Evolutionary conservation across 2,329 filamentous ascomycete species (phyloP).

Genomic region (Aspergillus pseudotamarii): DNA sequence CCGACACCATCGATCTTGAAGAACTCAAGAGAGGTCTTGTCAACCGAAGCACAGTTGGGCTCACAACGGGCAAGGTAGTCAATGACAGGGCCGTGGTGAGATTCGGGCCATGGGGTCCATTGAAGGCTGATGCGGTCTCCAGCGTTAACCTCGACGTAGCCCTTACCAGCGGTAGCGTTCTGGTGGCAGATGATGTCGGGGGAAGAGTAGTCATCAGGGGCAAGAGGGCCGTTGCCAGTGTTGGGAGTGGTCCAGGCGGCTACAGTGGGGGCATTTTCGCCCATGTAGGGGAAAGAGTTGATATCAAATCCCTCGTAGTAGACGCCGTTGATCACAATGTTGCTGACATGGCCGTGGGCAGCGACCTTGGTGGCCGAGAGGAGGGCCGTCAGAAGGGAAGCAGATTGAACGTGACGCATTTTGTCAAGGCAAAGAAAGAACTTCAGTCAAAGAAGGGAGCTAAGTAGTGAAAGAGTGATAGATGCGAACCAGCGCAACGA

Average conservation of each 20-base stretch:
- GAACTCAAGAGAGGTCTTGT: slow-evolving; percentile 56
- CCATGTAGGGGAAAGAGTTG: slow-evolving; percentile 31
- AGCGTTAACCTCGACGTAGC: slow-evolving; percentile 57
- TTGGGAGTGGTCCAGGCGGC: slow-evolving; percentile 59
- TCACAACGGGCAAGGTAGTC: slow-evolving; percentile 62
- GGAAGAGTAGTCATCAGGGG: slow-evolving; percentile 40
- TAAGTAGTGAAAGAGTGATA: slow-evolving; percentile 6
- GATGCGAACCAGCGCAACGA: slow-evolving; percentile 15
- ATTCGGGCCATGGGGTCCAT: slow-evolving; percentile 65
- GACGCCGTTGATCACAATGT: slow-evolving; percentile 40
- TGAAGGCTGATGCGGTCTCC: slow-evolving; percentile 59
- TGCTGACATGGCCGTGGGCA: slow-evolving; percentile 36
- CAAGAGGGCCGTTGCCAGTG: slow-evolving; percentile 56
- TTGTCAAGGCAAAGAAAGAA: neutral
- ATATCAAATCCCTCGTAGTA: slow-evolving; percentile 47
- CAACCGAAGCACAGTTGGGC: slow-evolving; percentile 55
- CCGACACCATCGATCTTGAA: slow-evolving; percentile 64
- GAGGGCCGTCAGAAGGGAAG: slow-evolving; percentile 30
- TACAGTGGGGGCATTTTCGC: slow-evolving; percentile 35
- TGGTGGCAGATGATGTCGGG: slow-evolving; percentile 64
- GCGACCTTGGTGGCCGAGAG: slow-evolving; percentile 35
- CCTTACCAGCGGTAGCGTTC: slow-evolving; percentile 52
- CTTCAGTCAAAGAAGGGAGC: neutral
- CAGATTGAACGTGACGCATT: slow-evolving; percentile 20
- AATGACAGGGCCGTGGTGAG: slow-evolving; percentile 63